Conservation (phyloP, 345 rosid species). For the Populus pruinosa region DNA sequence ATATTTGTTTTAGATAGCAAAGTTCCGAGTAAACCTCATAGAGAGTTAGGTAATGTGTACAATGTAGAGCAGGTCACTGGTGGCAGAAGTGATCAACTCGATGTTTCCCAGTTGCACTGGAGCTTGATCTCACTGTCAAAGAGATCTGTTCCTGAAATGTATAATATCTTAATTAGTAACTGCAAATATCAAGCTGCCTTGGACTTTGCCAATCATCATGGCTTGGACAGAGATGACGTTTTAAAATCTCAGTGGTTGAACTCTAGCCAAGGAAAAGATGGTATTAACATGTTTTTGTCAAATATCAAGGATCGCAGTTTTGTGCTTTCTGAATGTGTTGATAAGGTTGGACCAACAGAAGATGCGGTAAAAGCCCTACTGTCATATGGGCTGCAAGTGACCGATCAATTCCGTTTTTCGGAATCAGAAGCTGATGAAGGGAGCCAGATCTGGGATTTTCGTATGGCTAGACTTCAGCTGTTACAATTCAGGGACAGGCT, state of each 20-base stretch:
- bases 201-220: slow-evolving; percentile 71
- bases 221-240: slow-evolving; percentile 78
- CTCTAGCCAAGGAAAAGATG: slow-evolving; percentile 58
- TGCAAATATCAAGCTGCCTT: slow-evolving; percentile 64
- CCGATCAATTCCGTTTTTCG: slow-evolving; percentile 50
- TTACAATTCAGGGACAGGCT: slow-evolving; percentile 78
- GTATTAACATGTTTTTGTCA: slow-evolving; percentile 52
- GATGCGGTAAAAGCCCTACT: slow-evolving; percentile 73
- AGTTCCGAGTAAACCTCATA: slow-evolving; percentile 25
- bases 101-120: slow-evolving; percentile 50
- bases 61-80: slow-evolving; percentile 27
- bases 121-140: slow-evolving; percentile 67
- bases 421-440: slow-evolving; percentile 49
- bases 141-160: slow-evolving; percentile 84
- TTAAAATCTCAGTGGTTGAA: slow-evolving; percentile 77
- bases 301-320: slow-evolving; percentile 68
- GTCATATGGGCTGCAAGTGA: slow-evolving; percentile 58
- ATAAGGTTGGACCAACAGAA: slow-evolving; percentile 78
- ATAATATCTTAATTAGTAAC: slow-evolving; percentile 55
- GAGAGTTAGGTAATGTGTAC: slow-evolving; percentile 31
- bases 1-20: slow-evolving; percentile 64
- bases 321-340: slow-evolving; percentile 70
- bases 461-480: slow-evolving; percentile 76
- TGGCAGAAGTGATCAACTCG: slow-evolving; percentile 32
- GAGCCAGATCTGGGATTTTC: slow-evolving; percentile 59